phyloP scores from a whole-genome alignment of 164 flowering plant species.

The Berberis thunbergii region DNA sequence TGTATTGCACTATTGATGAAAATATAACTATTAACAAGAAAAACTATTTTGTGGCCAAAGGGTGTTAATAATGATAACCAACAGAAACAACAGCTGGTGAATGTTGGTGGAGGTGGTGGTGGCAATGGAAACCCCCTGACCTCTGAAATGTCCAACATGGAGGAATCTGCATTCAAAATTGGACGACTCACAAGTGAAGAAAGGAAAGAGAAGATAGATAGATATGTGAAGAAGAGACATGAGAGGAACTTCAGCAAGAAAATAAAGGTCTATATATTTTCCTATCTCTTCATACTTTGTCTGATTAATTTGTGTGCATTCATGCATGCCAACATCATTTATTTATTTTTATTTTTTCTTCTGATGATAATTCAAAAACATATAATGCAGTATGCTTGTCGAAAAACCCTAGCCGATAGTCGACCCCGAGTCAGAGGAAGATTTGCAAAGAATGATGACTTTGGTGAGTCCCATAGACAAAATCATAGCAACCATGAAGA shows the following conservation, averaged over 20 bases:
- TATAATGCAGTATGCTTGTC: conserved; percentile 77
- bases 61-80: conserved; percentile 44
- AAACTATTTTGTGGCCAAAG: conserved; percentile 13
- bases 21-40: too few species aligned
- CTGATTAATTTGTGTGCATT: background rate
- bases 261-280: conserved; percentile 4
- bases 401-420: conserved; percentile 97
- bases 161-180: conserved; percentile 60
- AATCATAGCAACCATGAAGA: conserved; percentile 46
- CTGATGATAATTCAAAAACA: background rate
- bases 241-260: conserved; percentile 96
- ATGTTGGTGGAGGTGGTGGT: conserved; percentile 27
- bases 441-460: conserved; percentile 91
- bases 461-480: conserved; percentile 41
- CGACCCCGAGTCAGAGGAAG: conserved; percentile 95
- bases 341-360: background rate
- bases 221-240: conserved; percentile 90
- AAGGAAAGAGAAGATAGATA: conserved; percentile 82
- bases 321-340: background rate
- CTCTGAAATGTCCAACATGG: conserved; percentile 56
- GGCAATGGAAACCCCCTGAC: conserved; percentile 16
- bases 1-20: too few species aligned
- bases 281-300: background rate
- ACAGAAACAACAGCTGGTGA: conserved; percentile 42
- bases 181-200: conserved; percentile 75